Evolutionary conservation across 352 stramenopile species (phyloP), one percentile per base, ranked within the genome.

Genomic region (Globisporangium paroecandrum): DNA sequence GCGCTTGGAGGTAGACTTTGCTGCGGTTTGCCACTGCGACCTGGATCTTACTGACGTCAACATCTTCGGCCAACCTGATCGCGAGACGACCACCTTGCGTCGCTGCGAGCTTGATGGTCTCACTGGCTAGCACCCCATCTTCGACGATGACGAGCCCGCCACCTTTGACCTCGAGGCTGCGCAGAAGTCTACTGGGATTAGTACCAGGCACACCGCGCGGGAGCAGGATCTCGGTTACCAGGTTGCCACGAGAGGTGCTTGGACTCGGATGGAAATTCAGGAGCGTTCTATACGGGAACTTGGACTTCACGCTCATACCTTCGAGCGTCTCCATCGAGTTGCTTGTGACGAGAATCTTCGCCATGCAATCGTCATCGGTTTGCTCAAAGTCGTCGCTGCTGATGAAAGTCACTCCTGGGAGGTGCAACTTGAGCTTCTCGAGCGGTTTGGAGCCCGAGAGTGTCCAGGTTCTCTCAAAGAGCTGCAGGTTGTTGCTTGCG

Each of bases 221-320:
- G 4, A 58, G 53, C 25, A 58, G 15, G 53, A 58, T 58, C 53
- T 58, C 53, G 6, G 53, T 58, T 27, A 58, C 9, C 53, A 58
- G 24, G 24, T 58, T 58, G 5, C 53, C 53, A 10, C n/a, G 25
- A 22, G 53, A 58, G 53, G 13, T 7, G 13, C 29, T 32, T 34
- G 51, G 5, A 18, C 51, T 34, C 9, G 51, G 24, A 20, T n/a
- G 2, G 29, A 22, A 38, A 58, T 24, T 4, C 4, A 58, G 53
- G 53, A 58, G 9, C 15, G 53, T 58, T 36, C 53, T 25, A 22
- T 58, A 36, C 53, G 24, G 53, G 25, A 58, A 13, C 24, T 18
- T 20, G 15, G 53, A 36, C 10, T 36, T 1, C 12, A 58, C 53
- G 53, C 24, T 22, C 13, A 58, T 10, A 58, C 25, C 4, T 25